These are phyloP conservation scores for Aspergillus clavatus DNA, from an alignment of 2,329 filamentous ascomycete genomes.

Conservation along the genomic window DNA sequence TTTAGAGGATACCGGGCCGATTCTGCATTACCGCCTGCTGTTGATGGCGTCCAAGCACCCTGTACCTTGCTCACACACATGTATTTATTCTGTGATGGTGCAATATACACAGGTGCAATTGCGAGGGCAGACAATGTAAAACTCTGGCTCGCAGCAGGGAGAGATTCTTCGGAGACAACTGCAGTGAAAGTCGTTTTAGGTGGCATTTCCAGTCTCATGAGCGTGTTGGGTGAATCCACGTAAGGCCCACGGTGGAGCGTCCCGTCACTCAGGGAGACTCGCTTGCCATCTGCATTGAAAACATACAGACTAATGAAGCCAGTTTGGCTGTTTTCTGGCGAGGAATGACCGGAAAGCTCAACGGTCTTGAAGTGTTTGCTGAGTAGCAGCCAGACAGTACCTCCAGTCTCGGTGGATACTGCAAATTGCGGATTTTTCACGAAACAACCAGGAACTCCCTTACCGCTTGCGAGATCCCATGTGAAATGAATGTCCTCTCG, in stretches of 20 bases:
- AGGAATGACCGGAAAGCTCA: conserved; percentile 34
- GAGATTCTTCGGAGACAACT: conserved; percentile 72
- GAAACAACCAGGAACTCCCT: conserved; percentile 67
- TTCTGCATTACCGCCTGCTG: conserved; percentile 78
- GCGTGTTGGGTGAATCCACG: conserved; percentile 87
- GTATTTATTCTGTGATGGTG: conserved; percentile 59
- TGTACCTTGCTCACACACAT: conserved; percentile 53
- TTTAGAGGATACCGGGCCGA: conserved; percentile 75
- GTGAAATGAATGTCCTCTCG: conserved; percentile 86
- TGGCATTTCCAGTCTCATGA: conserved; percentile 67
- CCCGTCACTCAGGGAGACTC: conserved; percentile 69
- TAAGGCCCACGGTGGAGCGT: conserved; percentile 73
- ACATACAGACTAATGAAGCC: conserved; percentile 87
- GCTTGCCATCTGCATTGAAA: conserved; percentile 65
- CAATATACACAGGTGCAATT: conserved; percentile 55
- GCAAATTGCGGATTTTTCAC: conserved; percentile 60
- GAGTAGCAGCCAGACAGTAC: conserved; percentile 75
- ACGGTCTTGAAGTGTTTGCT: conserved; percentile 76
- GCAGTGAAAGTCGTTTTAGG: conserved; percentile 53
- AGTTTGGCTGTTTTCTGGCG: conserved; percentile 48
- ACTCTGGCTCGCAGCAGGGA: conserved; percentile 68
- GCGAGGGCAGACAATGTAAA: conserved; percentile 87
- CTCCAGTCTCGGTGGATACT: conserved; percentile 50
- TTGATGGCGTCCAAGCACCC: conserved; percentile 70
- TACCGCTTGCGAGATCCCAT: conserved; percentile 60